phyloP scores from a whole-genome alignment of 768 basidiomycete genomes.

The Pholiota microspora region DNA sequence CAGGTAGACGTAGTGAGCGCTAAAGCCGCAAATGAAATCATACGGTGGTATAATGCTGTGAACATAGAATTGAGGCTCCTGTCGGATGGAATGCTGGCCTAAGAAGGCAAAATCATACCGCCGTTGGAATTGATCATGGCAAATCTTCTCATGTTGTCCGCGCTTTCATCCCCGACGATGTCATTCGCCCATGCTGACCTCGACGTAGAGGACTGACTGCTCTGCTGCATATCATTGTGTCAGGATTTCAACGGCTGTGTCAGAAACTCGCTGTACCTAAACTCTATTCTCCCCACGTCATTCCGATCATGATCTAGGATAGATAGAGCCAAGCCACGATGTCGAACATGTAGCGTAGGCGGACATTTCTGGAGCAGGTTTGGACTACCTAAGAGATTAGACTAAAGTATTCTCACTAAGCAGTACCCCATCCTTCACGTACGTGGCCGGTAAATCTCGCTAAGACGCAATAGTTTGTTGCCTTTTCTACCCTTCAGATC shows the following conservation, averaged over 20 bases:
- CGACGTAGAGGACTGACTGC: not conserved
- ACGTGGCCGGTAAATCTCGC: not conserved
- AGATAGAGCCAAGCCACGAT: not conserved
- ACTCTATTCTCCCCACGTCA: not conserved
- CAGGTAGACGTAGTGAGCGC: conserved; percentile 10
- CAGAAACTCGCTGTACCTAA: not conserved
- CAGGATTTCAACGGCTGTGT: not conserved
- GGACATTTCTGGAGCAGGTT: not conserved
- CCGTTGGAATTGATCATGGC: not conserved
- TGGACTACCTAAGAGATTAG: not conserved
- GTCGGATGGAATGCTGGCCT: conserved; percentile 1
- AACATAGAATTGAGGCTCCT: conserved; percentile 5
- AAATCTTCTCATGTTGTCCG: conserved; percentile 17
- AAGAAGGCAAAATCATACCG: conserved; percentile 11
- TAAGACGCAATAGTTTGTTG: not conserved
- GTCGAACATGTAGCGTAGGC: not conserved
- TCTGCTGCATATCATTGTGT: not conserved
- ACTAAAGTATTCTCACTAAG: not conserved
- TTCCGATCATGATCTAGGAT: not conserved
- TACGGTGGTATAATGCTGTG: conserved; percentile 7
- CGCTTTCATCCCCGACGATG: conserved; percentile 4
- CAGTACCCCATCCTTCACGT: not conserved
- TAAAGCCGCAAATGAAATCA: conserved; percentile 13
- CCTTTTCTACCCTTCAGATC: not conserved
- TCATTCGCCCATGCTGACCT: not conserved